Evolutionary conservation across 768 basidiomycete genomes (phyloP).

Genomic region (Mycena sanguinolenta): DNA sequence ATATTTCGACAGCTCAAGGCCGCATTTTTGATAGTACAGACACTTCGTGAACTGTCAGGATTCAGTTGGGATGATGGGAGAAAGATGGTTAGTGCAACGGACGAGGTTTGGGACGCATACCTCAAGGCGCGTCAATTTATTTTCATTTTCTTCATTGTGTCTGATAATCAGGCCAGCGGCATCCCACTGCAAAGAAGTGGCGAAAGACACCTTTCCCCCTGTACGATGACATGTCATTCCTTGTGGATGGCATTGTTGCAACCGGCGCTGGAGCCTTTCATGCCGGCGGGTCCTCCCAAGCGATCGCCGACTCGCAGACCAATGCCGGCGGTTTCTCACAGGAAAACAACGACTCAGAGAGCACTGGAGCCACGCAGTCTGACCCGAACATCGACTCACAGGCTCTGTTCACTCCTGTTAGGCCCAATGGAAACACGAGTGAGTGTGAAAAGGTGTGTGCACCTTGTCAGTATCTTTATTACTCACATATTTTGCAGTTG

Average conservation of each 20-base stretch:
- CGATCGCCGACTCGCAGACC: not conserved
- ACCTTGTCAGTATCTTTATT: too few relatives aligned
- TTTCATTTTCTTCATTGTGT: too few relatives aligned
- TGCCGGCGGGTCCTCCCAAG: not conserved
- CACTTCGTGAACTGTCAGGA: not conserved
- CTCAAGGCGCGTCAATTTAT: not conserved
- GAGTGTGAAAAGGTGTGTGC: too few relatives aligned
- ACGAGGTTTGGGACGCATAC: constrained; percentile 6
- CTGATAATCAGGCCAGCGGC: not conserved
- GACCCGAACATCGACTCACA: too few relatives aligned
- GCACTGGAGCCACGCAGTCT: too few relatives aligned
- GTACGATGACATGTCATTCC: constrained; percentile 11
- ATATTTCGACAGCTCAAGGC: not conserved
- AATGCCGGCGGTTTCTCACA: not conserved
- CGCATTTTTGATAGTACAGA: not conserved
- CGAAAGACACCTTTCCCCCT: constrained; percentile 1
- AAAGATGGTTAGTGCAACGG: constrained; percentile 6
- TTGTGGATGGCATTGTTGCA: constrained; percentile 4
- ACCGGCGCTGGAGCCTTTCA: constrained; percentile 16
- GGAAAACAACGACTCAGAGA: too few relatives aligned
- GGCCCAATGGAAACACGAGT: too few relatives aligned
- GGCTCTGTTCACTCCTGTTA: too few relatives aligned
- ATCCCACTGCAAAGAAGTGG: not conserved
- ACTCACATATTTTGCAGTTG: too few relatives aligned
- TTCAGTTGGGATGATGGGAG: constrained; percentile 13